Conservation (phyloP, 495 filamentous ascomycete species). For the Barbatosphaeria neglecta region DNA sequence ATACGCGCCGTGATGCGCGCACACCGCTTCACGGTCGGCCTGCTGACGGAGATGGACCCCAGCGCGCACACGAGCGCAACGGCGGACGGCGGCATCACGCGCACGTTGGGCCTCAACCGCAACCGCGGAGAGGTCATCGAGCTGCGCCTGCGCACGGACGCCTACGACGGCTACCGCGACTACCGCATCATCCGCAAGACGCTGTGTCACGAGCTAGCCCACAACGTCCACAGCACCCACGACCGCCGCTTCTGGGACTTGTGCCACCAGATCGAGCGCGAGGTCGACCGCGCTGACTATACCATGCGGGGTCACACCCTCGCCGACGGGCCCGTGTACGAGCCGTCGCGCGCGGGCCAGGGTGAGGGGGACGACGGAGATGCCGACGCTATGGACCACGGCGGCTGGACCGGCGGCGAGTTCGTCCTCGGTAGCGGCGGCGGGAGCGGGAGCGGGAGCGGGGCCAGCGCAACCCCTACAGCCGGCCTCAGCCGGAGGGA, state of each 20-base stretch:
- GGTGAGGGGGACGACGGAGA: conserved; percentile 30
- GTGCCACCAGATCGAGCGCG: conserved; percentile 71
- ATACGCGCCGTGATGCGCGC: conserved; percentile 71
- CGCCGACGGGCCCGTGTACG: conserved; percentile 32
- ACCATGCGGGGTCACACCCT: conserved; percentile 51
- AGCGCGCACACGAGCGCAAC: conserved; percentile 57
- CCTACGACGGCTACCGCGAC: conserved; percentile 85
- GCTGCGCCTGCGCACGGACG: conserved; percentile 79
- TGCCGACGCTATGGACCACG: conserved; percentile 57
- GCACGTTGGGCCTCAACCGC: conserved; percentile 78
- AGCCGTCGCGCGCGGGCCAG: too few species aligned
- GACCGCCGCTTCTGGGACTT: conserved; percentile 83
- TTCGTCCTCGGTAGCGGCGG: conserved; percentile 62
- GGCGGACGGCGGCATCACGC: conserved; percentile 51
- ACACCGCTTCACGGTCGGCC: conserved; percentile 74
- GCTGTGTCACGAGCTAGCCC: conserved; percentile 88
- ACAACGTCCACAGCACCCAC: conserved; percentile 77
- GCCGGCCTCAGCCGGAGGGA: conserved; percentile 44
- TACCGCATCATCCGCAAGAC: conserved; percentile 85
- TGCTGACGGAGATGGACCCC: conserved; percentile 94
- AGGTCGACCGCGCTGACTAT: conserved; percentile 75
- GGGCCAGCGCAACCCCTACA: too few species aligned
- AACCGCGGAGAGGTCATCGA: conserved; percentile 88
- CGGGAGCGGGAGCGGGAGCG: conserved; percentile 12
- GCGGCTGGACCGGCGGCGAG: conserved; percentile 79